Conservation (phyloP, 23 red algal species). For the Chondrus crispus region DNA sequence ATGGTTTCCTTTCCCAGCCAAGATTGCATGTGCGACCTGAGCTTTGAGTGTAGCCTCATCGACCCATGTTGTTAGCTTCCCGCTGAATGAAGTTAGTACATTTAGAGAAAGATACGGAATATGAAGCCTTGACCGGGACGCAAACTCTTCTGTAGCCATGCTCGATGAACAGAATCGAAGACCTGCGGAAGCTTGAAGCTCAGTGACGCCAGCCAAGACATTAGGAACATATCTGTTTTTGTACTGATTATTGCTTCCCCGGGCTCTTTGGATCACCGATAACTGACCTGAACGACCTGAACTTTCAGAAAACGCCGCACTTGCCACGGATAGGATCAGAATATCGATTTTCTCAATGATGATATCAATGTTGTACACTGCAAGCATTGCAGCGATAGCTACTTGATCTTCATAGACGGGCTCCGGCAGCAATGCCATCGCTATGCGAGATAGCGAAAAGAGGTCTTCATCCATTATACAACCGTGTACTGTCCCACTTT, state of each 20-base stretch:
- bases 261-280: neutral
- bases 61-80: constrained; percentile 44
- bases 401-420: constrained; percentile 18
- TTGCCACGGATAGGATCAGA: constrained; percentile 31
- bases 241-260: neutral
- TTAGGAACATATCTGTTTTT: neutral
- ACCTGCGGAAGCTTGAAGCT: neutral
- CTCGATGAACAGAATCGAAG: constrained; percentile 24
- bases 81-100: constrained; percentile 33
- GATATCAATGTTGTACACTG: constrained; percentile 39
- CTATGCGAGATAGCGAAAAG: neutral
- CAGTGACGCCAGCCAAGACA: constrained; percentile 14
- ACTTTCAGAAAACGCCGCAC: neutral
- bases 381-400: constrained; percentile 17
- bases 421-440: neutral
- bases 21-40: constrained; percentile 38
- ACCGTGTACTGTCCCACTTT: constrained; percentile 26
- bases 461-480: constrained; percentile 31
- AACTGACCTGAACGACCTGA: neutral
- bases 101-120: constrained; percentile 17
- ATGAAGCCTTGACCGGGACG: neutral
- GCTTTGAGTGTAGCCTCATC: constrained; percentile 56
- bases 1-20: neutral
- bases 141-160: constrained; percentile 5
- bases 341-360: neutral